Base-by-base conservation (phyloP, 305 asterid species). In the Nicotiana rustica region DNA sequence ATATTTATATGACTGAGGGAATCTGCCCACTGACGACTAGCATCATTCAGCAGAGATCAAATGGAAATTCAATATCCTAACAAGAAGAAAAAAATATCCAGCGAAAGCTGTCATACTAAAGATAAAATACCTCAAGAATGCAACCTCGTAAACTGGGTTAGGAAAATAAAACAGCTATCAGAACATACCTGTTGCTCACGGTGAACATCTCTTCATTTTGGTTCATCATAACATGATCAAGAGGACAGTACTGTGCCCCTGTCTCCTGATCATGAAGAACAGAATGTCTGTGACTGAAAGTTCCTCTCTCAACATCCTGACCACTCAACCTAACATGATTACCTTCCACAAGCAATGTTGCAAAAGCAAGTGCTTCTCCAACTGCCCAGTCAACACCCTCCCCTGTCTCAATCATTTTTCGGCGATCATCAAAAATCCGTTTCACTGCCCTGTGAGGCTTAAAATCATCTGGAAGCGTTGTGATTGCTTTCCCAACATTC, bases 371-470 rank as follows among this genome's bases (percentile, higher is more conserved):
- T 79, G 98, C 97, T 91, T 95, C 99, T 44, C 90, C 99, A 56
- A 95, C 89, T 7, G 98, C 98, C 99, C 99, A 95, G 90, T 95
- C 99, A 81, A 95, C 92, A 57, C 99, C 99, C 81, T 95, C 97
- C 87, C 94, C 97, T 60, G 94, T 83, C 85, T 92, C 98, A 71
- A 95, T 94, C 99, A 95, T 95, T 89, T 94, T 95, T 66, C 90
- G 92, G 47, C 98, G 97, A 19, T 95, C 98, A 47, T 91, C 93
- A 85, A 91, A 94, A 69, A 92, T 91, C 84, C 94, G 92, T 87
- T 92, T 94, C 69, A 95, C 90, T 41, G 94, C 97, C 90, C 95
- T 89, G 79, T 95, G 99, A 77, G 96, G 93, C 88, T 92, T 94
- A 83, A 94, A 95, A 61, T 77, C 89, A 62, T 87, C 97, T 12